Evolutionary conservation across 2,329 filamentous ascomycete genomes (phyloP).

Genomic region (Cladobotryum mycophilum): DNA sequence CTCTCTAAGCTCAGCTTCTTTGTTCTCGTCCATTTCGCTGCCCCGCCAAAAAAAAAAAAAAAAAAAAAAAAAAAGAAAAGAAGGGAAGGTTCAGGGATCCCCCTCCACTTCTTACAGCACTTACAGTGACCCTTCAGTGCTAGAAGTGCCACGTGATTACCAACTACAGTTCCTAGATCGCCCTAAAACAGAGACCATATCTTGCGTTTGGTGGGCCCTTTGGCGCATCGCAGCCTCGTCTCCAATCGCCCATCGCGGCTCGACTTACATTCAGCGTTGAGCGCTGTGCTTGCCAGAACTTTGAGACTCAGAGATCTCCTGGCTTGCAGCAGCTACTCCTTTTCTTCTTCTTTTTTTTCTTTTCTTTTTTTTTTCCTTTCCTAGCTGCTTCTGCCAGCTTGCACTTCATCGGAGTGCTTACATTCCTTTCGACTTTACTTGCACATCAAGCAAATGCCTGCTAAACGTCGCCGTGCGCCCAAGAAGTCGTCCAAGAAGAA

Average conservation of each 20-base stretch:
- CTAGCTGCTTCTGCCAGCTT: neutral
- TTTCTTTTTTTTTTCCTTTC: neutral
- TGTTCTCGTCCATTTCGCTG: too few relatives aligned
- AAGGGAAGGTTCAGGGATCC: too few relatives aligned
- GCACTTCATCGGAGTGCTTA: neutral
- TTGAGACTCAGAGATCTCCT: slow-evolving; percentile 16
- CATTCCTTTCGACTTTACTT: neutral
- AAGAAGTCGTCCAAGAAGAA: slow-evolving; percentile 2
- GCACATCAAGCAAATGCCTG: slow-evolving; percentile 27
- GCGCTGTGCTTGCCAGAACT: slow-evolving; percentile 21
- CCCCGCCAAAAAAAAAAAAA: too few relatives aligned
- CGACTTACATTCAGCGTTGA: slow-evolving; percentile 28
- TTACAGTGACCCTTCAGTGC: too few relatives aligned
- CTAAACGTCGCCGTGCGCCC: slow-evolving; percentile 18
- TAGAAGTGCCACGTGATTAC: neutral
- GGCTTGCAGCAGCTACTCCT: slow-evolving; percentile 6
- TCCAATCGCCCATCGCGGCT: slow-evolving; percentile 20
- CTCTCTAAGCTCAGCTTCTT: too few relatives aligned
- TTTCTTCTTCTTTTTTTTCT: neutral
- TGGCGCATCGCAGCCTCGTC: slow-evolving; percentile 14
- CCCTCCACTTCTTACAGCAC: too few relatives aligned
- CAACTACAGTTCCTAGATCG: neutral
- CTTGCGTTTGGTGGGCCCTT: slow-evolving; percentile 6
- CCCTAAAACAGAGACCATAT: too few relatives aligned
- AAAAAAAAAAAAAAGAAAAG: too few relatives aligned